These are phyloP conservation scores for Brassica cretica DNA, from an alignment of 345 rosid genomes.

Conservation along the genomic window DNA sequence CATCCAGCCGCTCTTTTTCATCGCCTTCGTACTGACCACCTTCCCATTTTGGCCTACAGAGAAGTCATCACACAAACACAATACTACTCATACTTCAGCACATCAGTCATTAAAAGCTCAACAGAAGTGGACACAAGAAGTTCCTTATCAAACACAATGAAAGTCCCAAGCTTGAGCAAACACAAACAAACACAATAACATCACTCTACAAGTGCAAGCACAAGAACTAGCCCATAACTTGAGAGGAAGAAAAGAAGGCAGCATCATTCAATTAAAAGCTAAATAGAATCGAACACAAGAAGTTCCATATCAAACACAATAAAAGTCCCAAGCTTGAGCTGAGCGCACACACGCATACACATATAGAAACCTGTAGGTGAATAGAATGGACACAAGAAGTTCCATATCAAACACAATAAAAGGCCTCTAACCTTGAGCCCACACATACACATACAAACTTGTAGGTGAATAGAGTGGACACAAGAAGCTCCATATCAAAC, in stretches of 20 bases:
- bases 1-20: conserved; percentile 61
- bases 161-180: conserved; percentile 13
- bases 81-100: neutral
- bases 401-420: neutral
- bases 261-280: neutral
- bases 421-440: conserved; percentile 4
- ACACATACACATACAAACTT: neutral
- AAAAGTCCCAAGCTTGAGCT: conserved; percentile 19
- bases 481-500: neutral
- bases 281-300: neutral
- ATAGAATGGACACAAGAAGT: conserved; percentile 48
- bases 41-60: conserved; percentile 86
- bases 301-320: neutral
- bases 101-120: neutral
- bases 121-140: neutral
- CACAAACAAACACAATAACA: neutral
- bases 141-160: neutral
- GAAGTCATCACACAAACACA: neutral
- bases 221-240: neutral
- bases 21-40: conserved; percentile 92
- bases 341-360: neutral
- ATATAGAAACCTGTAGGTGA: conserved; percentile 75
- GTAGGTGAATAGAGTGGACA: neutral
- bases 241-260: neutral
- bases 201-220: too few relatives aligned